Conservation (phyloP, 129 eudicot species). For the Tanacetum coccineum region DNA sequence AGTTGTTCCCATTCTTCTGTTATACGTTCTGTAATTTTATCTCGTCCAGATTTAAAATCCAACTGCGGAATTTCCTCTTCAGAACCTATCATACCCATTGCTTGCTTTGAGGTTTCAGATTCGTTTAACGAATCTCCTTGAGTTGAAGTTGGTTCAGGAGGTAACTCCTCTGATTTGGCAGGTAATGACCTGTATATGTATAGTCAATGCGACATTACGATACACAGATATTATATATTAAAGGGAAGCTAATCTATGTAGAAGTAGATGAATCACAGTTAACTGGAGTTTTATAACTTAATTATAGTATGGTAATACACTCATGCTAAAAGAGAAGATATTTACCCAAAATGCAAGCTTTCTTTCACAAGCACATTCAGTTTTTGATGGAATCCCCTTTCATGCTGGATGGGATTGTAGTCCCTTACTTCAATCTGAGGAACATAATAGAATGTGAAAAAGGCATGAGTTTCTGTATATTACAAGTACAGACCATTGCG, state of each 20-base stretch:
- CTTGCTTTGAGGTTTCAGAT: slow-evolving; percentile 20
- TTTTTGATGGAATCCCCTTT: slow-evolving; percentile 83
- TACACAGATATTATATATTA: slow-evolving; percentile 1
- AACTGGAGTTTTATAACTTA: too few species aligned
- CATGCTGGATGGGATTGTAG: slow-evolving; percentile 80
- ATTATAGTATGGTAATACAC: neutral
- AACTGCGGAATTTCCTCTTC: slow-evolving; percentile 35
- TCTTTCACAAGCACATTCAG: slow-evolving; percentile 76
- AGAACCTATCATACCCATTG: slow-evolving; percentile 8
- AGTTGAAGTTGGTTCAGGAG: slow-evolving; percentile 35
- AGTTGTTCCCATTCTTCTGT: slow-evolving; percentile 85
- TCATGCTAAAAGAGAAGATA: slow-evolving; percentile 19
- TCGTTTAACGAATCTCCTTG: slow-evolving; percentile 24
- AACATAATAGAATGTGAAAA: slow-evolving; percentile 22
- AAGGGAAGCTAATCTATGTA: neutral
- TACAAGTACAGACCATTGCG: neutral
- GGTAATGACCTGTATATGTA: slow-evolving; percentile 51
- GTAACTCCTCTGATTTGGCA: slow-evolving; percentile 42
- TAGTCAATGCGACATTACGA: slow-evolving; percentile 9
- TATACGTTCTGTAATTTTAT: slow-evolving; percentile 34
- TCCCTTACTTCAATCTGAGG: slow-evolving; percentile 72
- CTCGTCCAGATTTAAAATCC: slow-evolving; percentile 32
- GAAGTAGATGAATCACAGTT: too few species aligned
- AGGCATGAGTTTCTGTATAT: slow-evolving; percentile 9
- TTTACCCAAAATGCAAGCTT: slow-evolving; percentile 87